These are phyloP conservation scores for Colletotrichum simmondsii DNA, from an alignment of 2,329 filamentous ascomycete genomes.

Conservation along the genomic window DNA sequence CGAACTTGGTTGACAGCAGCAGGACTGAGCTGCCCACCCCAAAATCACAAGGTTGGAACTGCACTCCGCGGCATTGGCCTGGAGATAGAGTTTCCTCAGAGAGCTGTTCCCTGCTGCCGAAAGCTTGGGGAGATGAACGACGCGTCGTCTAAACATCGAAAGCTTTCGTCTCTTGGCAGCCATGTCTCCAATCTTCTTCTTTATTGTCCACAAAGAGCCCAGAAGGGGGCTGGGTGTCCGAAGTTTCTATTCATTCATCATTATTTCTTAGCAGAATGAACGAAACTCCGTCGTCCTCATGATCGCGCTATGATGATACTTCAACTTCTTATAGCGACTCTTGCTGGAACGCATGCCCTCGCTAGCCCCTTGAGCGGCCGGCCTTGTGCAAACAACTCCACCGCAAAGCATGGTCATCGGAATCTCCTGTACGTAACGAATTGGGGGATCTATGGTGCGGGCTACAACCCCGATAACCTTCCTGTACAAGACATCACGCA, in stretches of 20 bases:
- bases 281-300: neutral
- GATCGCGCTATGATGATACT: neutral
- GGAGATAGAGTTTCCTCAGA: neutral
- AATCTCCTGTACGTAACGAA: conserved; percentile 28
- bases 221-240: neutral
- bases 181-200: neutral
- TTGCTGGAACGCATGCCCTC: neutral
- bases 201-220: neutral
- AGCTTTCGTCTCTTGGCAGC: neutral
- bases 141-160: neutral
- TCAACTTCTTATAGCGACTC: neutral
- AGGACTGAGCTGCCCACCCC: neutral
- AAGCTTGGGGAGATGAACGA: neutral
- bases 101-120: neutral
- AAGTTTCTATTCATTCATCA: neutral
- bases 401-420: neutral
- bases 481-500: conserved; percentile 15
- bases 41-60: neutral
- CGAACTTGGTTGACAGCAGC: neutral
- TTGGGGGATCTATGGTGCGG: conserved; percentile 28
- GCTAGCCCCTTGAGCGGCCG: neutral
- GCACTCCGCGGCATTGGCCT: neutral
- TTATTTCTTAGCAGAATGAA: neutral
- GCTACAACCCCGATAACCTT: conserved; percentile 12
- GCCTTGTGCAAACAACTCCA: neutral